Percentiles rank a stretch among this genome's conserved stretches.
Evolutionary conservation across 1,284 basidiomycete species (phyloP).

Genomic region (Hymenochaete sp.): DNA sequence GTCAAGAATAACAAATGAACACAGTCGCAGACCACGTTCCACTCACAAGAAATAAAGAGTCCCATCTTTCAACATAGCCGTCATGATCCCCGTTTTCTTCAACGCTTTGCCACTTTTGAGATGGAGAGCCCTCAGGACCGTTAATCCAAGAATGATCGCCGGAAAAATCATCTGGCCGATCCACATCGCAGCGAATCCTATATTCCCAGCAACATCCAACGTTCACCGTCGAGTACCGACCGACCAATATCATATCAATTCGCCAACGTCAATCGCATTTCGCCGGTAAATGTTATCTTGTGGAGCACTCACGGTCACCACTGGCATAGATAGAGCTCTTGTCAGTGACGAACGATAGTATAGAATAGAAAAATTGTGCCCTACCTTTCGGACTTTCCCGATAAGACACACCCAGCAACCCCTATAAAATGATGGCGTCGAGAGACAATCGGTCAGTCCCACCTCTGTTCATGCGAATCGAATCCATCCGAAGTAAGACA

Average conservation of each 20-base stretch:
- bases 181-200: slow-evolving; percentile 17
- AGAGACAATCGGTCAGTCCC: too few species aligned
- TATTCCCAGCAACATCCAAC: neutral
- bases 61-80: slow-evolving; percentile 10
- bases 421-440: too few species aligned
- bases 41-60: slow-evolving; percentile 2
- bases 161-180: slow-evolving; percentile 18
- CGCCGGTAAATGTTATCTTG: too few species aligned
- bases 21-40: slow-evolving; percentile 7
- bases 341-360: neutral
- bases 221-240: neutral
- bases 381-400: slow-evolving; percentile 11
- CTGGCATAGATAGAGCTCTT: slow-evolving; percentile 4
- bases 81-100: slow-evolving; percentile 6
- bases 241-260: too few species aligned
- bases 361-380: neutral
- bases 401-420: slow-evolving; percentile 10
- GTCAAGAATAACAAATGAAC: neutral
- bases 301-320: slow-evolving; percentile 10
- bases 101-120: slow-evolving; percentile 1
- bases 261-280: too few species aligned
- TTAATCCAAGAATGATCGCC: slow-evolving; percentile 14
- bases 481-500: too few species aligned
- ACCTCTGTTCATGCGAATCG: too few species aligned
- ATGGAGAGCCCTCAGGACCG: slow-evolving; percentile 7